Evolutionary conservation across 2,329 filamentous ascomycete genomes (phyloP), one percentile per base, ranked within the genome.

Genomic region (Monosporascus sp.): DNA sequence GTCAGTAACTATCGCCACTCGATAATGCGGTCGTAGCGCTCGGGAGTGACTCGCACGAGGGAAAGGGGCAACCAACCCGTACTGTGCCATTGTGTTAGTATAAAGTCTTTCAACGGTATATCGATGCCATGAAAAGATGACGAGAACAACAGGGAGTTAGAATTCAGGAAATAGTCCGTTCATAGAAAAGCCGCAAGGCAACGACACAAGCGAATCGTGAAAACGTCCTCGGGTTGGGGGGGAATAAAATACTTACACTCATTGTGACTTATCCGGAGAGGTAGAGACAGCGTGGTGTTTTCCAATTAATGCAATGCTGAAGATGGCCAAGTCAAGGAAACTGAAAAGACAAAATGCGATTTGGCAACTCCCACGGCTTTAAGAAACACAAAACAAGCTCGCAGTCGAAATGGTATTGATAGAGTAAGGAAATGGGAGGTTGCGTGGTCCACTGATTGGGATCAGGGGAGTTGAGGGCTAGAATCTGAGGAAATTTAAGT

Each of bases 21-120:
- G 52, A 51, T 50, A 39, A 46, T 46, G 46, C 45, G 25, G 43
- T 24, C 22, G 53, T 60, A 57, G 49, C 22, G 50, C 47, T 57
- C 39, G 27, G n/a, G 31, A 24, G 50, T 49, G 51, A 35, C 4
- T 35, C 11, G 31, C 1, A 11, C 4, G 35, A 20, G 18, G 44
- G 24, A 53, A 53, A 53, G 57, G 54, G 56, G 57, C 48, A 59
- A 77, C 77, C 72, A 70, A 82, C 79, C 78, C 77, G 78, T 81
- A 81, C 79, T 81, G 72, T 56, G 65, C 61, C 70, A 76, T 73
- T 4, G 50, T 68, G 69, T 75, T 63, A 74, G 72, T 63, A 55
- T 54, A 48, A 57, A 49, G 46, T 55, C 9, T 11, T 31, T 14
- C 31, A 35, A 35, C 20, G 38, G 48, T 25, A 55, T 51, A 45